These are phyloP conservation scores for Glebionis coronaria DNA, from an alignment of 129 eudicot genomes.

Conservation along the genomic window DNA sequence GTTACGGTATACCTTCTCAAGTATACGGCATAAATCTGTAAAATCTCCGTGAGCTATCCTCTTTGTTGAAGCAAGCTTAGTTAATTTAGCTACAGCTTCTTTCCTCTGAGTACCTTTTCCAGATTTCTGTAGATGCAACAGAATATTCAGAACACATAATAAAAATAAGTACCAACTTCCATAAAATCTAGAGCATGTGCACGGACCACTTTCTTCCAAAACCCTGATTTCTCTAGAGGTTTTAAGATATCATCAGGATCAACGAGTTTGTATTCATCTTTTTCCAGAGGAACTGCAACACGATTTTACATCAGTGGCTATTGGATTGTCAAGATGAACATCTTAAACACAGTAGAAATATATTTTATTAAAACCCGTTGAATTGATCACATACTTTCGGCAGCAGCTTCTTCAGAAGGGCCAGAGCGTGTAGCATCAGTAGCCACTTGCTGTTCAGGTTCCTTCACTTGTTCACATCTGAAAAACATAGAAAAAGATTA, in stretches of 20 bases:
- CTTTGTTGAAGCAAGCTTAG: constrained; percentile 96
- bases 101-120: constrained; percentile 92
- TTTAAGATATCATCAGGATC: constrained; percentile 97
- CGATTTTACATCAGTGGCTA: constrained; percentile 43
- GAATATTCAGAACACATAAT: not conserved
- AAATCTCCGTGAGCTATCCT: constrained; percentile 96
- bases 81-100: constrained; percentile 92
- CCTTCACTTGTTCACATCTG: constrained; percentile 89
- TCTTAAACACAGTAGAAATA: constrained; percentile 33
- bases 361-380: not conserved
- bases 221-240: too few relatives aligned
- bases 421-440: too few relatives aligned
- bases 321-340: constrained; percentile 65
- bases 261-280: constrained; percentile 59
- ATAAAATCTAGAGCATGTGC: too few relatives aligned
- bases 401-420: constrained; percentile 26
- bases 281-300: constrained; percentile 84
- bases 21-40: constrained; percentile 78
- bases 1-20: constrained; percentile 62
- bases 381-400: constrained; percentile 67
- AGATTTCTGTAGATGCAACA: constrained; percentile 64
- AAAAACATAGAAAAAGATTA: constrained; percentile 4
- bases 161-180: too few relatives aligned
- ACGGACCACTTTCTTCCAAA: too few relatives aligned
- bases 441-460: constrained; percentile 55